Percentiles rank a stretch among this genome's conserved stretches.
These are phyloP conservation scores for Plectosphaerella sp. DNA, from an alignment of 2,329 filamentous ascomycete species.

Conservation along the genomic window DNA sequence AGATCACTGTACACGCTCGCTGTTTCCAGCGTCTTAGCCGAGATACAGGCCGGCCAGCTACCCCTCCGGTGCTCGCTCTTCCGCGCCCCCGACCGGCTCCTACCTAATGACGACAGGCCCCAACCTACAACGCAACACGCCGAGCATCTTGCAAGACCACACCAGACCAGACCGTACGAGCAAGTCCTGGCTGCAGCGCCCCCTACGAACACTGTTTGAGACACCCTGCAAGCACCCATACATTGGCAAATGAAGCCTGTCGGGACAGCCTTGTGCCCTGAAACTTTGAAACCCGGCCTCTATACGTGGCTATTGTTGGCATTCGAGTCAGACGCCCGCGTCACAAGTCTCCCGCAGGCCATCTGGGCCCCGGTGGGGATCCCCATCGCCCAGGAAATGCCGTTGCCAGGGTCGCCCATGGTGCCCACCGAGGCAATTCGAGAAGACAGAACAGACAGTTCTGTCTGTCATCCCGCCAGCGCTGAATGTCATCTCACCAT, in stretches of 20 bases:
- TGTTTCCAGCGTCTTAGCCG: conserved; percentile 29
- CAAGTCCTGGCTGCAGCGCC: too few species aligned
- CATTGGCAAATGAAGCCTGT: neutral
- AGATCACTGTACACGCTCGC: conserved; percentile 11
- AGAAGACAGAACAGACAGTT: too few species aligned
- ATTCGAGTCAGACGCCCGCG: neutral
- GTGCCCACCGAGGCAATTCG: too few species aligned
- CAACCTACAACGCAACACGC: neutral
- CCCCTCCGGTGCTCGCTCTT: neutral
- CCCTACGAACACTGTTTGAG: neutral
- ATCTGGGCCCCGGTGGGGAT: neutral
- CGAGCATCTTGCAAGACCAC: too few species aligned
- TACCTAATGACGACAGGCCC: neutral
- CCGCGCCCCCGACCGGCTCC: neutral
- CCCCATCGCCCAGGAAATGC: neutral
- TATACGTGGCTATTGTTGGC: neutral
- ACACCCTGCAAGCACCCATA: neutral
- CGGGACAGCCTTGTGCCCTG: neutral
- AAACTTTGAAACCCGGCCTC: neutral
- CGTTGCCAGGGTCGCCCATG: neutral
- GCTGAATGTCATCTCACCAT: neutral
- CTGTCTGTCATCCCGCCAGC: neutral
- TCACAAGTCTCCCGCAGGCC: neutral
- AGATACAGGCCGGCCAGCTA: conserved; percentile 22
- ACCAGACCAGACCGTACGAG: too few species aligned